Percentiles rank a stretch among this genome's conserved stretches.
These are phyloP conservation scores for Parmelia sp. DNA, from an alignment of 495 filamentous ascomycete genomes.

Conservation along the genomic window DNA sequence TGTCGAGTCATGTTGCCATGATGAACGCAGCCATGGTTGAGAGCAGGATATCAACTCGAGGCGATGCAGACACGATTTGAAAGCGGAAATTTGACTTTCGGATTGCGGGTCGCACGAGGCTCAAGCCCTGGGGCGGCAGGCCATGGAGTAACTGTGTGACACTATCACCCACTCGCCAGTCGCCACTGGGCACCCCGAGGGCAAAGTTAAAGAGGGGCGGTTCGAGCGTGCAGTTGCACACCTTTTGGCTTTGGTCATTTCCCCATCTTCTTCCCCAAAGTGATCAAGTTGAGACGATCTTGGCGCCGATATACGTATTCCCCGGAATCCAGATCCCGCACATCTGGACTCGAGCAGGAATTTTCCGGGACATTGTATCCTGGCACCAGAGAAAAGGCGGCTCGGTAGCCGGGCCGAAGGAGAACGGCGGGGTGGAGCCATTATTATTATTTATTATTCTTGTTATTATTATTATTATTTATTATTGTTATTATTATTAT, in stretches of 20 bases:
- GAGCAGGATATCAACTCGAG: background rate
- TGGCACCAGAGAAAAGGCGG: background rate
- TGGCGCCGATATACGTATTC: too few species aligned
- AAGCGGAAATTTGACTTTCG: background rate
- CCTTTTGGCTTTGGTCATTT: too few species aligned
- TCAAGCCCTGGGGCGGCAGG: background rate
- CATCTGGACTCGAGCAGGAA: too few species aligned
- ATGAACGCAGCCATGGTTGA: background rate
- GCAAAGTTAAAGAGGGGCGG: too few species aligned
- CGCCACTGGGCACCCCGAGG: too few species aligned
- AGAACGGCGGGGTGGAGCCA: background rate
- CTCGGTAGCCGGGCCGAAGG: conserved; percentile 1
- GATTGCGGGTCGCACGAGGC: background rate
- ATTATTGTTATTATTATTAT: too few species aligned
- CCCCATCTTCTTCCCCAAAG: too few species aligned
- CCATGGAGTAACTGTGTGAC: too few species aligned
- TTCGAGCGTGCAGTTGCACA: too few species aligned
- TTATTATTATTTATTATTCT: background rate
- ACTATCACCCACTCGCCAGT: background rate
- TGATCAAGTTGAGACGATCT: too few species aligned
- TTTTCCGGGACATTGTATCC: background rate
- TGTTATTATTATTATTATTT: too few species aligned
- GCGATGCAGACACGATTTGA: background rate
- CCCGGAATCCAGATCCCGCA: too few species aligned
- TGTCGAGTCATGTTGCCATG: background rate